phyloP scores from a whole-genome alignment of 2,329 filamentous ascomycete species.

The Furcasterigmium sp. region DNA sequence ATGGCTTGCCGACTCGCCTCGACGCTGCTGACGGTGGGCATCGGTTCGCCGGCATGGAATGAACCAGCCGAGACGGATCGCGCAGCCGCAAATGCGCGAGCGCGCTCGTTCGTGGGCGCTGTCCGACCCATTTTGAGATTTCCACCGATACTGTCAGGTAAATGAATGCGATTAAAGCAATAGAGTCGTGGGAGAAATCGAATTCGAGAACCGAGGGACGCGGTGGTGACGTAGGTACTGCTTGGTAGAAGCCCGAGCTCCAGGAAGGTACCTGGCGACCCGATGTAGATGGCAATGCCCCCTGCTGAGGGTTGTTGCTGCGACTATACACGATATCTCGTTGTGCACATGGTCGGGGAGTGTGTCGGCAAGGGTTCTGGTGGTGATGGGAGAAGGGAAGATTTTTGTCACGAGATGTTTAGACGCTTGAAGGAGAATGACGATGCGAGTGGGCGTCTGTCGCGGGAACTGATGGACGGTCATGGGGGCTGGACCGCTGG shows the following conservation, averaged over 20 bases:
- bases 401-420: no score
- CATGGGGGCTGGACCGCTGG: no score
- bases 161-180: no score
- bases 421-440: background rate
- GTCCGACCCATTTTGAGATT: background rate
- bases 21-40: conserved; percentile 28
- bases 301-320: background rate
- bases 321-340: no score
- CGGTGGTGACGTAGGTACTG: background rate
- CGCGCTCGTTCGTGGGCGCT: background rate
- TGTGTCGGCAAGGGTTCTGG: background rate
- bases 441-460: background rate
- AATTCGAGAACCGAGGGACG: no score
- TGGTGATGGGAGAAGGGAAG: background rate
- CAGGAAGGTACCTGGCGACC: no score
- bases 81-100: conserved; percentile 5
- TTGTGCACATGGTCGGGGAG: background rate
- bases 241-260: no score
- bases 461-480: no score
- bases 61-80: conserved; percentile 34
- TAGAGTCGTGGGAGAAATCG: no score
- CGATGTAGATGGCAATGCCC: no score
- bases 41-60: conserved; percentile 47
- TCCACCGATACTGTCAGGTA: no score
- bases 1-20: conserved; percentile 10